A percentile compares a stretch with the other conserved stretches of the same genome.
Conservation (phyloP, 1,139 yeast genomes). For the Suhomyces guaymorum region DNA sequence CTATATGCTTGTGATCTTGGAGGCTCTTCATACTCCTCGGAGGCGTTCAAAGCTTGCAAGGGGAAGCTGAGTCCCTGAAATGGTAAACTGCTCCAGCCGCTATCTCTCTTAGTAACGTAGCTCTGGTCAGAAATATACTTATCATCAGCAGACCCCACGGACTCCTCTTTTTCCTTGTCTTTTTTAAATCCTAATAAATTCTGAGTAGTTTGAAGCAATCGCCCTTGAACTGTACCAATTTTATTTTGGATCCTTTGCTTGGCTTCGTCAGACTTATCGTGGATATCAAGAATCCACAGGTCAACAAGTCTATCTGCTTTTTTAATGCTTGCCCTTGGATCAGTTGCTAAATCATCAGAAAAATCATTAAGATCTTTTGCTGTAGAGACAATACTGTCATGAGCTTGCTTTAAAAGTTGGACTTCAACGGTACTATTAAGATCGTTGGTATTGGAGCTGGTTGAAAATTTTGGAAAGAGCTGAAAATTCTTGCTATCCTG, state of each 20-base stretch:
- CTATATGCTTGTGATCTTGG: slow-evolving; percentile 30
- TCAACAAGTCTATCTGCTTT: slow-evolving; percentile 25
- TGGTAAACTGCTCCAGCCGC: not conserved
- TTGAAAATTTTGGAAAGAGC: slow-evolving; percentile 32
- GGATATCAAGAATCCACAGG: slow-evolving; percentile 13
- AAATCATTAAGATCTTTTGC: slow-evolving; percentile 23
- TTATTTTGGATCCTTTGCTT: slow-evolving; percentile 17
- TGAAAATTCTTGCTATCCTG: slow-evolving; percentile 24
- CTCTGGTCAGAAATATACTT: slow-evolving; percentile 2
- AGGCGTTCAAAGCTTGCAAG: slow-evolving; percentile 22
- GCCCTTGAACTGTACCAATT: slow-evolving; percentile 2
- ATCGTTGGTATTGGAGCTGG: not conserved
- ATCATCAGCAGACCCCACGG: not conserved
- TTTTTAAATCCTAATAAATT: no score
- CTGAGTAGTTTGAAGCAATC: no score
- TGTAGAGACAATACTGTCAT: slow-evolving; percentile 18
- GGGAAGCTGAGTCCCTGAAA: slow-evolving; percentile 18
- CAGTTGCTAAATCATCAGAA: slow-evolving; percentile 23
- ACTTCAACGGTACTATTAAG: slow-evolving; percentile 9
- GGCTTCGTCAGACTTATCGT: not conserved
- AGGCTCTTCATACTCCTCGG: slow-evolving; percentile 15
- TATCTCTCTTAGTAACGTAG: slow-evolving; percentile 2
- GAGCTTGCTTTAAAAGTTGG: slow-evolving; percentile 27
- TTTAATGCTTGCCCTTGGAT: slow-evolving; percentile 23
- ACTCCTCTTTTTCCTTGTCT: no score